Evolutionary conservation across 345 rosid species (phyloP), one percentile per base, ranked within the genome.

Genomic region (Eucalyptus albens): DNA sequence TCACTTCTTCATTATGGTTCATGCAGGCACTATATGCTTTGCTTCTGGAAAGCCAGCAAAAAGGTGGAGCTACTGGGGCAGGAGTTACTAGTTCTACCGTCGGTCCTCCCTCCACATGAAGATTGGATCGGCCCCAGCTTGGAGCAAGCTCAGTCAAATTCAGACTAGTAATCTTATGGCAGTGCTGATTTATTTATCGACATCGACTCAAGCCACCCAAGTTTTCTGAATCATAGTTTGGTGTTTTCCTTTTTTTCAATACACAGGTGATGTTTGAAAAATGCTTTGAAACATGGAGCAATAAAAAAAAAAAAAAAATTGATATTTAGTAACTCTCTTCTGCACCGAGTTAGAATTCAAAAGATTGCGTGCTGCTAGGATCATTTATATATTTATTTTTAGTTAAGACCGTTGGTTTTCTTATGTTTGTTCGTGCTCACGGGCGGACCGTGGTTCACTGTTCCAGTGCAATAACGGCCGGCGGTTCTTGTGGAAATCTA

Each of bases 11-110:
- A 21, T 40, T 77, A 5, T 40, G 85, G 47, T 77, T 77, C 85
- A 77, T 72, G 87, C 96, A 97, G 99, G 98, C 40, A 97, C 98
- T 7, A 87, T 62, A 81, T 97, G 99, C 91, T 97, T 97, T 92
- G 99, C 98, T 55, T 97, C 99, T 10, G 98, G 98, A 65, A 98
- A 97, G 93, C 98, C 98, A 8, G 99, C 99, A 3, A 97, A 91
- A 92, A 97, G 92, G 89, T 98, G 99, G 99, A 97, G 97, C 59
- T 98, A 95, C 89, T 98, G 99, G 99, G 99, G 99, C 87, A 96
- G 98, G 95, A 98, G 99, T 93, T 96, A 98, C 91, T 98, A 93
- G 89, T 40, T 77, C 85, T 11, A 40, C 85, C 24, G 24, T 26
- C 24, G 47, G 29, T 77, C 85, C 83, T 77, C 13, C 44, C 47